These are phyloP conservation scores for Podosphaera xanthii DNA, from an alignment of 2,329 filamentous ascomycete species.

Conservation along the genomic window DNA sequence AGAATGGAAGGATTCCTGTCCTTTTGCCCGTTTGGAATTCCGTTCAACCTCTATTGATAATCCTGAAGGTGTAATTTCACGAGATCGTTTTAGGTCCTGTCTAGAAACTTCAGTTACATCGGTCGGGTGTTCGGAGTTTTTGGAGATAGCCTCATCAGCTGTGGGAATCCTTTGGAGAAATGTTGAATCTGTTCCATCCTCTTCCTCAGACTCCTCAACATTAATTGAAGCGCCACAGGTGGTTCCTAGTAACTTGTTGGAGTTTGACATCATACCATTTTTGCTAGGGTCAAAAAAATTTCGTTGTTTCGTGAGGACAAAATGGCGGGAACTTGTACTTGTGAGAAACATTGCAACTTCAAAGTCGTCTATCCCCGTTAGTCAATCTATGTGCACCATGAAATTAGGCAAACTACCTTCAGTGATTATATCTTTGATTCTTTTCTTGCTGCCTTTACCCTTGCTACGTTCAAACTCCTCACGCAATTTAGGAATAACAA, in stretches of 20 bases:
- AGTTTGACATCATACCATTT: constrained; percentile 26
- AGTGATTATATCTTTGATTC: constrained; percentile 67
- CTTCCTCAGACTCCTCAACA: constrained; percentile 9
- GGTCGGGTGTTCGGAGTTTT: neutral
- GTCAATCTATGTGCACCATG: neutral
- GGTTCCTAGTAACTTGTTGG: constrained; percentile 34
- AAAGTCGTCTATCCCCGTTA: constrained; percentile 50
- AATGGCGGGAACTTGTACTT: constrained; percentile 65
- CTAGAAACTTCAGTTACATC: constrained; percentile 11
- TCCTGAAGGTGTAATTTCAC: constrained; percentile 13
- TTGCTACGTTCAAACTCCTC: constrained; percentile 57
- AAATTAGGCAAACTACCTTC: constrained; percentile 30
- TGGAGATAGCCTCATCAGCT: constrained; percentile 4
- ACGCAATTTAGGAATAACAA: constrained; percentile 73
- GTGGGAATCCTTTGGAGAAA: constrained; percentile 11
- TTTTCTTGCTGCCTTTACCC: constrained; percentile 35
- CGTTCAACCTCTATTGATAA: constrained; percentile 7
- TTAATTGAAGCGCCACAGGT: constrained; percentile 5
- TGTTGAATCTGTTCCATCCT: constrained; percentile 1
- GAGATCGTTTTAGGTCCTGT: constrained; percentile 13
- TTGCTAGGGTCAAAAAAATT: constrained; percentile 39
- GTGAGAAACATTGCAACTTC: constrained; percentile 88
- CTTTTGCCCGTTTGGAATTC: constrained; percentile 25
- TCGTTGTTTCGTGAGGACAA: constrained; percentile 69
- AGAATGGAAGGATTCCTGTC: constrained; percentile 12